These are phyloP conservation scores for Wickerhamiella azyma DNA, from an alignment of 805 yeast species.

Conservation along the genomic window DNA sequence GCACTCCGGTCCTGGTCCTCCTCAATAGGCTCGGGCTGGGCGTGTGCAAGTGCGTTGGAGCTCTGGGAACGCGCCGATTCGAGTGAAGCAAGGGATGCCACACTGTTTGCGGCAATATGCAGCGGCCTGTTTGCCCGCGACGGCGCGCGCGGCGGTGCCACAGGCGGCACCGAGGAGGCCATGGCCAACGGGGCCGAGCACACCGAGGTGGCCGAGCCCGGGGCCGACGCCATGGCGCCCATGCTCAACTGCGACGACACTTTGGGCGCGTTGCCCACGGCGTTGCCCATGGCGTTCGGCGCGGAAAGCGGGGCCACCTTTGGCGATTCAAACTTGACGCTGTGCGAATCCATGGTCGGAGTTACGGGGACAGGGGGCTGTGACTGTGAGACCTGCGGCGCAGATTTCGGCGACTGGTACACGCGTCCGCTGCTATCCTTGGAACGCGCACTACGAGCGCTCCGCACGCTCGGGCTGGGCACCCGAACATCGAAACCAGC, in stretches of 20 bases:
- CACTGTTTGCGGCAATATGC: not conserved
- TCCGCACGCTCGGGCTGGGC: not conserved
- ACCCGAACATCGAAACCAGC: constrained; percentile 30
- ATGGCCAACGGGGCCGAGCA: no score
- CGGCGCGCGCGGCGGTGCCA: not conserved
- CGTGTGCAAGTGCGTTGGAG: not conserved
- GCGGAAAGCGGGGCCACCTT: no score
- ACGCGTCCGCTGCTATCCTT: not conserved
- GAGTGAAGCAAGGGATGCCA: not conserved
- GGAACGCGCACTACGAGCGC: not conserved
- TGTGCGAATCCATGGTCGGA: not conserved
- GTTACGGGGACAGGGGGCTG: no score
- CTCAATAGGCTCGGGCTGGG: not conserved
- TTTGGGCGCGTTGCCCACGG: no score
- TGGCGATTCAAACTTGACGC: not conserved
- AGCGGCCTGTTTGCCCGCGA: not conserved
- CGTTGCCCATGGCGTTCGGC: no score
- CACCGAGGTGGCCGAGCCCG: not conserved
- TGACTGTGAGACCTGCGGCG: not conserved
- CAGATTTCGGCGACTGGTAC: not conserved
- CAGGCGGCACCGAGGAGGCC: not conserved
- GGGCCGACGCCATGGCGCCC: not conserved
- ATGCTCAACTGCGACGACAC: no score
- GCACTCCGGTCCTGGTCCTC: no score
- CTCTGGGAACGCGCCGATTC: not conserved